Base-by-base conservation (phyloP, 2,329 filamentous ascomycete genomes). In the Mycosphaerella sp. region DNA sequence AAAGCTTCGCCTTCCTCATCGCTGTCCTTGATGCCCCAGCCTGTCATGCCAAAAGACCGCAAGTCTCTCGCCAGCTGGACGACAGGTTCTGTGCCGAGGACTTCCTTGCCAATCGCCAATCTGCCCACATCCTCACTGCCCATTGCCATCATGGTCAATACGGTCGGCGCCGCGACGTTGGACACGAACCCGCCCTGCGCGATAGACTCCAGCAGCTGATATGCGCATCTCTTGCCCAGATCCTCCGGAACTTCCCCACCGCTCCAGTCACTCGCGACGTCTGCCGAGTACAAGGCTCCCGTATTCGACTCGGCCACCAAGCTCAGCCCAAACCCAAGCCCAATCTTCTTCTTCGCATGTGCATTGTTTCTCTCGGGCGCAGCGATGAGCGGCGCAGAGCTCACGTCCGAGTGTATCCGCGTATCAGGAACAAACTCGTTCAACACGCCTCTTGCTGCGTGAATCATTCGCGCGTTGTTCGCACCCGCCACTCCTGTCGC, bases 381-480 rank as follows among this genome's bases (percentile, higher is more conserved):
- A 2, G 89, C 73, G 2, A 85, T 69, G 17, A 83, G 66, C 11
- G 81, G 80, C 9, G 83, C 81, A 44, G 77, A 75, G 17, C 80
- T 80, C 9, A 84, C 78, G 63, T 86, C 83, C 9, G 82, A 84
- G 70, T 84, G 95, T 60, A 98, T 84, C 69, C 96, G 93, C 42
- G 95, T 92, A 68, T 98, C 93, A 6, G 86, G 82, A 3, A 88
- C 85, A 53, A 98, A 79, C 4, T 84, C 79, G 69, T 98, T 98
- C 45, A 98, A 77, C 9, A 98, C 80, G 45, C 89, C 89, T 63
- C 92, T 80, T 9, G 91, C 90, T 2, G 86, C 82, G 66, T 95
- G 88, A 66, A 97, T 98, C 87, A 96, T 95, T 60, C 93, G 81
- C 58, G 86, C 88, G 69, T 97, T 98, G 70, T 96, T 96, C 47